Conservation (phyloP, 805 yeast genomes). For the Candida germanica region DNA sequence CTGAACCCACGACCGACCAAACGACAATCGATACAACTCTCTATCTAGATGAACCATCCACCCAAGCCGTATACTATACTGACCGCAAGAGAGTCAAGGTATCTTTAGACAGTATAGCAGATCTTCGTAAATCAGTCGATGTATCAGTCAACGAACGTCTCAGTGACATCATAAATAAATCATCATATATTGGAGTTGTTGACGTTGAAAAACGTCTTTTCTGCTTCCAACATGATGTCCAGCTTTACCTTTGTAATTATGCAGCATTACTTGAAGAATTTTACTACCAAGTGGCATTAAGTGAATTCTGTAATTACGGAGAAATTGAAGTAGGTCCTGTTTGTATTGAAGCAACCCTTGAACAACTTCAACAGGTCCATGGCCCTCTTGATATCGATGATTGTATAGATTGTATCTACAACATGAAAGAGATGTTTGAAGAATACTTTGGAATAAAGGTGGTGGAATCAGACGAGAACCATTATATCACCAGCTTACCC, state of each 20-base stretch:
- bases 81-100: constrained; percentile 30
- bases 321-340: constrained; percentile 23
- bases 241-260: constrained; percentile 76
- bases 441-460: constrained; percentile 72
- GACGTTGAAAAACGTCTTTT: constrained; percentile 68
- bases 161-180: constrained; percentile 65
- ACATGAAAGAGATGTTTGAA: constrained; percentile 71
- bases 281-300: constrained; percentile 76
- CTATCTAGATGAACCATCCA: neutral
- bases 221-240: constrained; percentile 82
- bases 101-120: constrained; percentile 55
- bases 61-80: neutral
- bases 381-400: constrained; percentile 10
- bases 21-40: neutral
- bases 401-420: constrained; percentile 16
- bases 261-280: constrained; percentile 63
- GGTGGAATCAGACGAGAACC: constrained; percentile 28
- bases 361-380: constrained; percentile 24
- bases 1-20: neutral
- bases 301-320: constrained; percentile 84
- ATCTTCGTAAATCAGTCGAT: constrained; percentile 52
- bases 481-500: constrained; percentile 55
- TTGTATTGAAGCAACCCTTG: constrained; percentile 31
- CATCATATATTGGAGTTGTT: constrained; percentile 78
- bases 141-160: constrained; percentile 46